Evolutionary conservation across 345 rosid genomes (phyloP).

Genomic region (Brassica nigra): DNA sequence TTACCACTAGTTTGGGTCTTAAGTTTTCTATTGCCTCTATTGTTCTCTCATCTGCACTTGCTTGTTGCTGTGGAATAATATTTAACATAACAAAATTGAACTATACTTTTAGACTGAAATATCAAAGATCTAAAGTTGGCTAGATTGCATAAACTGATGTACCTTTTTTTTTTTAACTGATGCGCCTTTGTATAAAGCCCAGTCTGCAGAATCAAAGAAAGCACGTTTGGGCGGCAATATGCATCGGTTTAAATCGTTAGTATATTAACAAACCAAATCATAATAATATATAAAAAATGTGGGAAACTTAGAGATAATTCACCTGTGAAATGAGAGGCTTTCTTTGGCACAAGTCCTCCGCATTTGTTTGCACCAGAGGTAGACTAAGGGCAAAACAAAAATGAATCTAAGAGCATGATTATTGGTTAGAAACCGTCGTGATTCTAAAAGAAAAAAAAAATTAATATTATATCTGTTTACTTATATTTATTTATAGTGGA

Average conservation of each 20-base stretch:
- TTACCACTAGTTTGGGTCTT: conserved; percentile 74
- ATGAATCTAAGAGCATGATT: background rate
- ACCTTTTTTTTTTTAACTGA: conserved; percentile 40
- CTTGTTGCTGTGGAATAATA: conserved; percentile 63
- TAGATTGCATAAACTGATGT: conserved; percentile 3
- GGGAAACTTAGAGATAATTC: background rate
- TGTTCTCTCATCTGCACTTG: conserved; percentile 51
- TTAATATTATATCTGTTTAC: too few species aligned
- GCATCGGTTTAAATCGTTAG: background rate
- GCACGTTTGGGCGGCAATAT: conserved; percentile 54
- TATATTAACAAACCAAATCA: background rate
- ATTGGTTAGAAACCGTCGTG: too few species aligned
- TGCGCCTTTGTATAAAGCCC: conserved; percentile 61
- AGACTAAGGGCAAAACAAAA: conserved; percentile 26
- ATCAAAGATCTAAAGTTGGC: background rate
- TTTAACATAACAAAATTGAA: too few species aligned
- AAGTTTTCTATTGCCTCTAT: conserved; percentile 59
- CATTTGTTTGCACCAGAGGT: conserved; percentile 52
- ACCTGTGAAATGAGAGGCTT: conserved; percentile 57
- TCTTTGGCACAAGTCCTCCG: conserved; percentile 76
- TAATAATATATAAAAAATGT: background rate
- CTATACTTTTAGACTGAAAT: too few species aligned
- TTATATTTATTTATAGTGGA: too few species aligned
- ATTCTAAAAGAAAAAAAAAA: too few species aligned
- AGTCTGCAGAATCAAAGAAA: conserved; percentile 93